phyloP scores from a whole-genome alignment of 176 grass and related monocot genomes.

The Paspalum notatum region DNA sequence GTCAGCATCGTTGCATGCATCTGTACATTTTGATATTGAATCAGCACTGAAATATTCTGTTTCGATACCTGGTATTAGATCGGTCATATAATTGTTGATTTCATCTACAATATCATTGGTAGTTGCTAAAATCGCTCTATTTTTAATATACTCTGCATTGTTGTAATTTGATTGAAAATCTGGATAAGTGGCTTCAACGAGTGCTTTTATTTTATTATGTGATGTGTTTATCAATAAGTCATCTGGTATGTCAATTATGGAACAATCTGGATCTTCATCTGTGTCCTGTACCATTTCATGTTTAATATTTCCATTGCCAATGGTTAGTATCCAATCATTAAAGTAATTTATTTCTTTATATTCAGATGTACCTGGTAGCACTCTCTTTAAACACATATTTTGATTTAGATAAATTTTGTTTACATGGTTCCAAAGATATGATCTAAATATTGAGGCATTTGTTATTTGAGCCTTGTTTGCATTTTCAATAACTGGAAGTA shows the following conservation, averaged over 20 bases:
- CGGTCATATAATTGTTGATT: background rate
- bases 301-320: background rate
- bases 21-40: background rate
- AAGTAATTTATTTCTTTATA: background rate
- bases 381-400: background rate
- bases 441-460: background rate
- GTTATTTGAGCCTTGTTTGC: background rate
- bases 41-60: background rate
- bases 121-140: background rate
- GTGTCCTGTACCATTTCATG: background rate
- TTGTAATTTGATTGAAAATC: accelerated
- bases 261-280: background rate
- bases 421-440: background rate
- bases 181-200: background rate
- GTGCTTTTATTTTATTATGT: background rate
- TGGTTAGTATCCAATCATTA: background rate
- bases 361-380: background rate
- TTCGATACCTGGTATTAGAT: accelerated
- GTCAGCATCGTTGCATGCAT: background rate
- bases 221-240: accelerated
- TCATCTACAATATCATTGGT: background rate
- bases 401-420: accelerated
- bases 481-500: background rate
- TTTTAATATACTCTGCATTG: accelerated
- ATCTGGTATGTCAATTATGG: accelerated